Conservation (phyloP, 108 stramenopile species). For the Craspedostauros australis region DNA sequence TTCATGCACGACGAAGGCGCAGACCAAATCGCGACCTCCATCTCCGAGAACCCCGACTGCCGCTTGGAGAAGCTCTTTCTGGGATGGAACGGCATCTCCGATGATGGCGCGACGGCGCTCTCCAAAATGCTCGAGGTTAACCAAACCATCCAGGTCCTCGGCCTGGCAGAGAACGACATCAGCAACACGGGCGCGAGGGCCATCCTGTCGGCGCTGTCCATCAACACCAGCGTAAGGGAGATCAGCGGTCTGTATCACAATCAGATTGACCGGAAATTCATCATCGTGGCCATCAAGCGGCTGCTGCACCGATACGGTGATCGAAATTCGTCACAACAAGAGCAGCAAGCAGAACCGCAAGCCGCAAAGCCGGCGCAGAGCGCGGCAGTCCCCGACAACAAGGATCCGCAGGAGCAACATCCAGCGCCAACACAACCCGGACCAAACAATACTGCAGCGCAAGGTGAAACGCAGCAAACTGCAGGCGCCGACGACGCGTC, state of each 20-base stretch:
- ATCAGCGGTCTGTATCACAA: constrained; percentile 25
- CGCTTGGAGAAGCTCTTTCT: constrained; percentile 22
- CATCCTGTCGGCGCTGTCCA: constrained; percentile 14
- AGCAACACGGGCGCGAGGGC: constrained; percentile 20
- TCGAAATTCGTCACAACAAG: too few species aligned
- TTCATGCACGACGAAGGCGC: constrained; percentile 23
- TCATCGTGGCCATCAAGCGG: constrained; percentile 32
- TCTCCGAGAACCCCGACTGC: constrained; percentile 7
- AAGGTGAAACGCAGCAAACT: neutral
- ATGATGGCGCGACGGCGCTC: constrained; percentile 21
- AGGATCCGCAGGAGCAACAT: too few species aligned
- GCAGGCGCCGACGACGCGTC: constrained; percentile 1
- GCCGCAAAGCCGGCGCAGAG: neutral
- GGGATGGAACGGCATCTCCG: constrained; percentile 20
- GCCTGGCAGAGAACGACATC: constrained; percentile 25
- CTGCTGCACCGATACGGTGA: constrained; percentile 27
- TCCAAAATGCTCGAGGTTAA: constrained; percentile 22
- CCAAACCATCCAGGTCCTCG: constrained; percentile 18
- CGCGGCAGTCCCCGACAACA: neutral
- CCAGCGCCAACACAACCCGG: too few species aligned
- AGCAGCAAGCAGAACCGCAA: too few species aligned
- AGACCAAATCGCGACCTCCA: constrained; percentile 20
- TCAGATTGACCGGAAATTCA: constrained; percentile 27
- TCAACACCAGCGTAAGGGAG: constrained; percentile 21
- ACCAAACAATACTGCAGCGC: neutral